Evolutionary conservation across 345 rosid species (phyloP).

Genomic region (Dipteronia dyeriana): DNA sequence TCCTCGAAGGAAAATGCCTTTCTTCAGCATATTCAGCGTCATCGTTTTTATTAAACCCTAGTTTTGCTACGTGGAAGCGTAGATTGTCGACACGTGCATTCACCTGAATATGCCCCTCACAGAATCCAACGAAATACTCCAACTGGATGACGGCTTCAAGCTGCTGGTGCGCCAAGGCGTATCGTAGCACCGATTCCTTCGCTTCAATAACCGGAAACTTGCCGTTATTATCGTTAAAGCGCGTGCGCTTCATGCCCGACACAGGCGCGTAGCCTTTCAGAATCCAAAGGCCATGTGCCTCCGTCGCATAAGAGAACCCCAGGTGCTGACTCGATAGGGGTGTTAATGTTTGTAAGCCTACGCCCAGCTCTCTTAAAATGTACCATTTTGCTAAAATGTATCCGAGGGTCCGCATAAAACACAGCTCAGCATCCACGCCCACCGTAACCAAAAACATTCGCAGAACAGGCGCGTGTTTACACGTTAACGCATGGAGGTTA

Average conservation of each 20-base stretch:
- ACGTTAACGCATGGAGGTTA: constrained; percentile 45
- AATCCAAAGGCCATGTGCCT: constrained; percentile 81
- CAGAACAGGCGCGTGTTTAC: constrained; percentile 51
- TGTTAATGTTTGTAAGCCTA: constrained; percentile 49
- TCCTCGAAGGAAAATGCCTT: constrained; percentile 63
- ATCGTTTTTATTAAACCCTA: constrained; percentile 52
- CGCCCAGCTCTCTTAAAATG: constrained; percentile 64
- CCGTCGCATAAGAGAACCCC: constrained; percentile 66
- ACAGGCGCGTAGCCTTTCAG: constrained; percentile 70
- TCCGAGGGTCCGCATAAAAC: constrained; percentile 71
- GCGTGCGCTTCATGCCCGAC: constrained; percentile 55
- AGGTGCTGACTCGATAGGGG: constrained; percentile 33
- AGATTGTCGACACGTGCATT: constrained; percentile 66
- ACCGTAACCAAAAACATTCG: constrained; percentile 57
- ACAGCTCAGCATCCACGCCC: constrained; percentile 73
- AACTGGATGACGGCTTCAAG: constrained; percentile 70
- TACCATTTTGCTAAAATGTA: constrained; percentile 82
- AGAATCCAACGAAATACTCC: constrained; percentile 59
- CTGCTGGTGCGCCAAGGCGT: constrained; percentile 82
- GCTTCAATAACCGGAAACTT: constrained; percentile 49
- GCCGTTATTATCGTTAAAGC: constrained; percentile 27
- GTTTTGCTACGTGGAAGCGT: constrained; percentile 66
- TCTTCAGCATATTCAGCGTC: constrained; percentile 44
- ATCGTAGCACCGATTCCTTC: constrained; percentile 65
- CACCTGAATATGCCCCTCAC: constrained; percentile 64